Evolutionary conservation across 805 yeast species (phyloP).

Genomic region (Ogataea trehalophila): DNA sequence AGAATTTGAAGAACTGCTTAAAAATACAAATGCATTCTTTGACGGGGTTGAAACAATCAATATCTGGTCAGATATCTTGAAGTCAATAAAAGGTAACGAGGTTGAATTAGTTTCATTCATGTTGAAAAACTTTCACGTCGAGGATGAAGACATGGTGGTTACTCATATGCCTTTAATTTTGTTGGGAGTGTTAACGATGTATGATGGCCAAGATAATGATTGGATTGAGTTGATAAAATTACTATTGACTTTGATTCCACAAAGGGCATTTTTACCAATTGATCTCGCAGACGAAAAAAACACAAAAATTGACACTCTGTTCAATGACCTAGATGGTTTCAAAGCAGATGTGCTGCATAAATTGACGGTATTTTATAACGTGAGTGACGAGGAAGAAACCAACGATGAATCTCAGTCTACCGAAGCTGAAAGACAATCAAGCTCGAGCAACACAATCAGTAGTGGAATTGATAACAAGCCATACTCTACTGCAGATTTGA

Average conservation of each 20-base stretch:
- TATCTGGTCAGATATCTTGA: constrained; percentile 67
- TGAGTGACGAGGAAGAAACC: constrained; percentile 2
- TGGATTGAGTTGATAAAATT: constrained; percentile 39
- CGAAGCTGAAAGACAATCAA: constrained; percentile 10
- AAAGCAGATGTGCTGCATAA: constrained; percentile 6
- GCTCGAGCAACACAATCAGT: not conserved
- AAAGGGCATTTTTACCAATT: constrained; percentile 54
- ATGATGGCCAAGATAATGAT: constrained; percentile 13
- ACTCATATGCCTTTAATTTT: constrained; percentile 73
- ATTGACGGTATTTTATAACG: constrained; percentile 14
- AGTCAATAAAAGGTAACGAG: constrained; percentile 36
- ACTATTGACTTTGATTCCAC: constrained; percentile 55
- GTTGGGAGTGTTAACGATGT: constrained; percentile 37
- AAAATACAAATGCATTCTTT: constrained; percentile 64
- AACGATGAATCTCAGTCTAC: constrained; percentile 3
- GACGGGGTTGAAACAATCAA: constrained; percentile 79
- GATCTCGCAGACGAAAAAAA: constrained; percentile 33
- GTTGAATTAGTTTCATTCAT: constrained; percentile 54
- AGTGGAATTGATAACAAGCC: constrained; percentile 27
- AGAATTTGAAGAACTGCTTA: constrained; percentile 42
- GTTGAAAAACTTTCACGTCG: constrained; percentile 60
- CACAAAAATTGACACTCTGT: constrained; percentile 4
- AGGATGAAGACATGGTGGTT: constrained; percentile 81
- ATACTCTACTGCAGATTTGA: constrained; percentile 38
- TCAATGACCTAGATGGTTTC: constrained; percentile 11